Percentiles rank a stretch among this genome's conserved stretches.
phyloP scores from a whole-genome alignment of 495 filamentous ascomycete genomes.

The Penicillium odoratum region DNA sequence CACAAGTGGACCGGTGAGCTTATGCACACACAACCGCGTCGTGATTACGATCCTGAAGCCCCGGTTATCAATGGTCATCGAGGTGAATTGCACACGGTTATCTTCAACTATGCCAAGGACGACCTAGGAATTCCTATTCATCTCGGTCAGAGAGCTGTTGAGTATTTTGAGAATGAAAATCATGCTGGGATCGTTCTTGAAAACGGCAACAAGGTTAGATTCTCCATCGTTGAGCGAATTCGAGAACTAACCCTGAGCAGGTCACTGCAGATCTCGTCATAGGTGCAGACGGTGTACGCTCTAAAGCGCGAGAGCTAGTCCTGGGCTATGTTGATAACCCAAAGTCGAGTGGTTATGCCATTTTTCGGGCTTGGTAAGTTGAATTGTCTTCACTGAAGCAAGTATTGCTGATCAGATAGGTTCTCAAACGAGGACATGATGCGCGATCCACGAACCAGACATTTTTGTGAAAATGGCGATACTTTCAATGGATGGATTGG shows the following conservation, averaged over 20 bases:
- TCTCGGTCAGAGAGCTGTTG: constrained; percentile 48
- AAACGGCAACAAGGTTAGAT: constrained; percentile 42
- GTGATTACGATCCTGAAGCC: constrained; percentile 44
- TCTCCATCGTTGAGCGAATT: background rate
- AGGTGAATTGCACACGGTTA: constrained; percentile 58
- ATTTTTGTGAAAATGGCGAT: constrained; percentile 64
- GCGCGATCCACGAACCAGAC: constrained; percentile 60
- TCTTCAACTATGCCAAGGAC: constrained; percentile 55
- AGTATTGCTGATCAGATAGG: constrained; percentile 34
- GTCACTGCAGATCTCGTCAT: constrained; percentile 38
- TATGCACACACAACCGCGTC: constrained; percentile 53
- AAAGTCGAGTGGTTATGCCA: constrained; percentile 58
- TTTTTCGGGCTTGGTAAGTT: constrained; percentile 54
- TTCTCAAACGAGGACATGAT: constrained; percentile 59
- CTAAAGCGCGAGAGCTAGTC: constrained; percentile 57
- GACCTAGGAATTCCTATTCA: constrained; percentile 57
- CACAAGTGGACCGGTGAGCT: constrained; percentile 61
- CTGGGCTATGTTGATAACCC: constrained; percentile 61
- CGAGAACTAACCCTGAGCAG: constrained; percentile 11
- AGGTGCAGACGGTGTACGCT: constrained; percentile 60
- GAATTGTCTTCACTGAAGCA: background rate
- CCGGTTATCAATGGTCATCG: constrained; percentile 62
- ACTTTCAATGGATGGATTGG: constrained; percentile 52
- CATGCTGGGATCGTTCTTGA: constrained; percentile 56
- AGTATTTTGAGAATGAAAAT: constrained; percentile 57